Evolutionary conservation across 495 filamentous ascomycete genomes (phyloP), one percentile per base, ranked within the genome.

Genomic region (Podospora australis): DNA sequence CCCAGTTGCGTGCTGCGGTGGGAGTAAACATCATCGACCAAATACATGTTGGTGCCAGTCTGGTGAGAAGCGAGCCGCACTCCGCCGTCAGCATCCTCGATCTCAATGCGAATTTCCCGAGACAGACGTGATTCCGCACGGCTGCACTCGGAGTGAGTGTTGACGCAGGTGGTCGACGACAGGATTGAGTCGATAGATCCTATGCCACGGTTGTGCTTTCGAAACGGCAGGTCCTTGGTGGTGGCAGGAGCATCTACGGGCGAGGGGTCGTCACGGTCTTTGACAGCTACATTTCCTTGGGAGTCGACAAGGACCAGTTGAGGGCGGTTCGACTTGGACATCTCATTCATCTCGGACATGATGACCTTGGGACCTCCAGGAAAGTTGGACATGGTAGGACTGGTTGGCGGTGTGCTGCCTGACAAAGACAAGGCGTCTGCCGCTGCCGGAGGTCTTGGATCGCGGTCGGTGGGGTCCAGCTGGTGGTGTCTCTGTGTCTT

Each of bases 181-280:
- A 63, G 55, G 45, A 63, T 54, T 22, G 60, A 63, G 50, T 63
- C 60, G 42, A 63, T 63, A 10, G 60, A 63, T 29, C 55, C 60
- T 22, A 63, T 52, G 48, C 50, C 57, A 4, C 60, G 57, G 40
- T 58, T 46, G 46, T 58, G 54, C 23, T 49, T 56, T 8, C 60
- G 60, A 38, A 60, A 57, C 2, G 54, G 23, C n/a, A n/a, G n/a
- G 14, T 46, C 34, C 42, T 45, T 46, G 46, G 34, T n/a, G 35
- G n/a, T n/a, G n/a, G n/a, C n/a, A n/a, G 45, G 42, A 6, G 39
- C 22, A 28, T 47, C 44, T 22, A 24, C 40, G 4, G 28, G 44
- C 26, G 30, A 23, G 14, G 23, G 25, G 14, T 49, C 52, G 8
- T 50, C 43, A 0, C 21, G 3, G 16, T 54, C 46, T 23, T 46